Base-by-base conservation (phyloP, 1,284 basidiomycete genomes). In the Mycena sp. region DNA sequence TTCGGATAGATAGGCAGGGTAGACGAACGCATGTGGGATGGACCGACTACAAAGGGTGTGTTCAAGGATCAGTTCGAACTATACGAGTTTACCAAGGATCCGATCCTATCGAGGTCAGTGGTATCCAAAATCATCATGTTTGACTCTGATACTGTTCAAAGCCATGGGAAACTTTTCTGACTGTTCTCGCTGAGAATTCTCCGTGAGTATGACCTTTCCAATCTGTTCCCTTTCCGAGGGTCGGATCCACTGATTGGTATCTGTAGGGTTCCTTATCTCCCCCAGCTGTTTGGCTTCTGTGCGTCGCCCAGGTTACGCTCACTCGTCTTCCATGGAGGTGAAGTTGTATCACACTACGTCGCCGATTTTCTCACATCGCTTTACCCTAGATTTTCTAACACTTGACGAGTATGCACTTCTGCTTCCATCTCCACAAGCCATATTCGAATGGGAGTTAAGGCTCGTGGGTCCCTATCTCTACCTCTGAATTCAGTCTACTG, bases 251-350 rank as follows among this genome's bases (percentile, higher is more conserved):
- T n/a, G n/a, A n/a, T n/a, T n/a, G n/a, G n/a, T n/a, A n/a, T n/a
- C n/a, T 21, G 14, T 21, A 51, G 49, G 3, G 28, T 49, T 11
- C 40, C 41, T 2, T 9, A 44, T 46, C 30, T 59, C 4, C 49
- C 58, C 1, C 58, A 59, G 29, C 32, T 59, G 3, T 59, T 52
- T 29, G 58, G 58, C 6, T 59, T 59, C 25, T 59, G 58, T 19
- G 25, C n/a, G 23, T 51, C 58, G 9, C 46, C 49, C 4, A n/a
- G 58, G 29, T n/a, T 59, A 25, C 14, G 5, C 30, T 43, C 48
- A 3, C 58, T 59, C 4, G 43, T 59, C n/a, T 59, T 59, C 19
- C 58, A 59, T 25, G 58, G 58, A 43, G 58, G 58, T 59, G n/a
- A n/a, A n/a, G n/a, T n/a, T n/a, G n/a, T n/a, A n/a, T n/a, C n/a